Evolutionary conservation across 1,139 yeast species (phyloP).

Genomic region (Torulaspora globosa): DNA sequence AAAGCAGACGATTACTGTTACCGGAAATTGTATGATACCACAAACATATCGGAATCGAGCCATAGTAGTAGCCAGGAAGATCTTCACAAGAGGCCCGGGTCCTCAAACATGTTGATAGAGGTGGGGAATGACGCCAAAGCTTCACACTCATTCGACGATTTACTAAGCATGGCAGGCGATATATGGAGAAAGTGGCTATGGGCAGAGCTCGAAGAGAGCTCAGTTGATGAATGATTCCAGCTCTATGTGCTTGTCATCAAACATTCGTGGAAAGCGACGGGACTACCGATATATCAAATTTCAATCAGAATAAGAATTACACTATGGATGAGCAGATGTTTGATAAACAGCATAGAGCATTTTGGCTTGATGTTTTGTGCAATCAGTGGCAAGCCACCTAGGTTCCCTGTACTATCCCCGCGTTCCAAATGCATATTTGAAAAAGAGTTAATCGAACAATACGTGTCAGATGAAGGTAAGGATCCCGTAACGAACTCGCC

Average conservation of each 20-base stretch:
- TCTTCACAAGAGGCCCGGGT: constrained; percentile 13
- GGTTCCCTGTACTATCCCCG: constrained; percentile 71
- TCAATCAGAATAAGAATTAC: not conserved
- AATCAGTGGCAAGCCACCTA: constrained; percentile 58
- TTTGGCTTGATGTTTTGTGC: constrained; percentile 30
- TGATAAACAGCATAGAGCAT: not conserved
- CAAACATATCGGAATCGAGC: constrained; percentile 6
- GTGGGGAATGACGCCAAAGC: constrained; percentile 37
- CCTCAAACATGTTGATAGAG: constrained; percentile 33
- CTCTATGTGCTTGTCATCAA: not conserved
- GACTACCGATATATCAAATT: not conserved
- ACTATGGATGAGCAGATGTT: not conserved
- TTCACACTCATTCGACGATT: constrained; percentile 43
- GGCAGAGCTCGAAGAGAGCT: constrained; percentile 55
- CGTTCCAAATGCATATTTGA: constrained; percentile 74
- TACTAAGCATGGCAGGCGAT: constrained; percentile 77
- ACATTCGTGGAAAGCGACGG: not conserved
- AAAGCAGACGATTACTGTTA: constrained; percentile 34
- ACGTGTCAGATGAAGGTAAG: constrained; percentile 57
- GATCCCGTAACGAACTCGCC: constrained; percentile 77
- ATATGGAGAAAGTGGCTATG: constrained; percentile 85
- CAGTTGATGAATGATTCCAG: constrained; percentile 6
- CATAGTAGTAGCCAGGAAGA: constrained; percentile 13
- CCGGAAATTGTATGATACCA: constrained; percentile 26
- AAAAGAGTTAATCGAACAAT: constrained; percentile 53